These are phyloP conservation scores for Ogataea methylovora DNA, from an alignment of 805 yeast species.

Conservation along the genomic window DNA sequence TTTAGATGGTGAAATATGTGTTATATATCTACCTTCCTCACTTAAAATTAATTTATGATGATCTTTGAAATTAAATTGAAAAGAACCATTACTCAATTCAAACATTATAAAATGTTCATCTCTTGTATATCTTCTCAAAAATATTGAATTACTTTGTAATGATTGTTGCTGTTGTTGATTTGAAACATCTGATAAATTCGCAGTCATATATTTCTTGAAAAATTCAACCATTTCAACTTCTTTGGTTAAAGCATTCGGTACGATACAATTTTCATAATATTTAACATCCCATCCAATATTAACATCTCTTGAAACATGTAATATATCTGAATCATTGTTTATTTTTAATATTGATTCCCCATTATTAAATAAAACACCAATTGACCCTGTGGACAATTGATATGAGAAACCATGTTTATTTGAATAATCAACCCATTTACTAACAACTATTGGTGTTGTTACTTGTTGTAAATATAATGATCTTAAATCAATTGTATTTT, in stretches of 20 bases:
- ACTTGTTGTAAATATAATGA: neutral
- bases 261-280: neutral
- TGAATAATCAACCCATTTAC: constrained; percentile 98
- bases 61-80: constrained; percentile 93
- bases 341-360: constrained; percentile 74
- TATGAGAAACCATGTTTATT: constrained; percentile 94
- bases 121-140: constrained; percentile 77
- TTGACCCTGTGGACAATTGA: constrained; percentile 81
- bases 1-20: constrained; percentile 75
- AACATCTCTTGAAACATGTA: constrained; percentile 48
- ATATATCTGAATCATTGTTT: constrained; percentile 53
- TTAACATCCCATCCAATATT: constrained; percentile 45
- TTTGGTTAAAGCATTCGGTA: constrained; percentile 34
- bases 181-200: constrained; percentile 76
- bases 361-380: constrained; percentile 86
- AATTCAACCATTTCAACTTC: constrained; percentile 82
- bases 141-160: constrained; percentile 30
- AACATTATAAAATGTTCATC: constrained; percentile 80
- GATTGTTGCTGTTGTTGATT: neutral
- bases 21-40: constrained; percentile 65
- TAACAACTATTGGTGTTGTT: constrained; percentile 57
- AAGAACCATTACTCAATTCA: constrained; percentile 84
- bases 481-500: constrained; percentile 7
- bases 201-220: constrained; percentile 87
- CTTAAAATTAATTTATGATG: constrained; percentile 85